phyloP scores from a whole-genome alignment of 2,329 filamentous ascomycete species.

The Eutypa lata region DNA sequence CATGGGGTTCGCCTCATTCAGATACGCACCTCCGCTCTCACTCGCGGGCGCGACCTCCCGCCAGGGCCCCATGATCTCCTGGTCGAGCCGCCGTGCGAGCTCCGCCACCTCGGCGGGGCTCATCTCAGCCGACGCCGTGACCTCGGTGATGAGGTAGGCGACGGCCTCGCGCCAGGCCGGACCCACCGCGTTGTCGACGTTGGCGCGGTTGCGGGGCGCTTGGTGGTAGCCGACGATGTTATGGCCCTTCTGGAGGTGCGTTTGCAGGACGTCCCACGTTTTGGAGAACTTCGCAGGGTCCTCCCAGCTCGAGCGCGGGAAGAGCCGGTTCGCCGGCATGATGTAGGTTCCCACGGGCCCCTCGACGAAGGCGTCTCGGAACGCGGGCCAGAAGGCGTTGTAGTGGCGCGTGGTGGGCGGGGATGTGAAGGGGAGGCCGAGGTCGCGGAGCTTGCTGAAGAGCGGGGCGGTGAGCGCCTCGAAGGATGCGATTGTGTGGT shows the following conservation, averaged over 20 bases:
- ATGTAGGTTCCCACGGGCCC: constrained; percentile 21
- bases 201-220: constrained; percentile 10
- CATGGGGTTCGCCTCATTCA: constrained; percentile 39
- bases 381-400: constrained; percentile 30
- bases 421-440: constrained; percentile 15
- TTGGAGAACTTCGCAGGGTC: constrained; percentile 26
- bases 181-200: constrained; percentile 26
- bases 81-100: constrained; percentile 19
- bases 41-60: constrained; percentile 14
- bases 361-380: constrained; percentile 29
- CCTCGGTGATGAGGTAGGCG: constrained; percentile 14
- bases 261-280: constrained; percentile 22
- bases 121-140: constrained; percentile 9
- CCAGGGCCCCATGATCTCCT: constrained; percentile 21
- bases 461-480: constrained; percentile 19
- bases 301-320: constrained; percentile 32
- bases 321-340: constrained; percentile 32
- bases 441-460: constrained; percentile 14
- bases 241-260: constrained; percentile 22
- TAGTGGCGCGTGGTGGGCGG: constrained; percentile 24
- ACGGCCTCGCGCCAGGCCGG: constrained; percentile 28
- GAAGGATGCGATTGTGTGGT: constrained; percentile 7
- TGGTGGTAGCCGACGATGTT: constrained; percentile 19
- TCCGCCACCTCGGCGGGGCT: constrained; percentile 17
- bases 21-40: constrained; percentile 24